Evolutionary conservation across 805 yeast species (phyloP).

Genomic region (Tetrapisispora namnaoensis): DNA sequence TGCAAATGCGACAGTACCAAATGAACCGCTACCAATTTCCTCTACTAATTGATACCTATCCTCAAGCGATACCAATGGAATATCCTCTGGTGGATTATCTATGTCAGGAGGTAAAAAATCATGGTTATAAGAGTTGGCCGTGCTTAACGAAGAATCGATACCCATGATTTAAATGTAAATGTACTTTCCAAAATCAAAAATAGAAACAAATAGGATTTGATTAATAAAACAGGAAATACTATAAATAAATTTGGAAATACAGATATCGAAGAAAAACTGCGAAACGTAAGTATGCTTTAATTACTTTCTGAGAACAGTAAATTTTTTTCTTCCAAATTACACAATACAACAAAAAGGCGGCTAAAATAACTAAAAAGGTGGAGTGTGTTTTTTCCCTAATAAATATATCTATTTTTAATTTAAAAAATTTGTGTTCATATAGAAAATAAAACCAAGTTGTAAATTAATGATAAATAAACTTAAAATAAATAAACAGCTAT

Average conservation of each 20-base stretch:
- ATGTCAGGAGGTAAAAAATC: slow-evolving; percentile 30
- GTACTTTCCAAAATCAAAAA: not conserved
- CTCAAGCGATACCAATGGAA: slow-evolving; percentile 36
- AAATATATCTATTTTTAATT: too few species aligned
- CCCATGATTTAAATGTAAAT: not conserved
- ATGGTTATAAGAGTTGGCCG: not conserved
- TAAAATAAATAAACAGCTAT: not conserved
- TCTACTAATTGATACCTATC: slow-evolving; percentile 42
- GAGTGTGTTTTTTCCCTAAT: too few species aligned
- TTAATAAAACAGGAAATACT: too few species aligned
- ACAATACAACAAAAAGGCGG: too few species aligned
- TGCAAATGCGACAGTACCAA: slow-evolving; percentile 63
- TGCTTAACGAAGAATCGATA: not conserved
- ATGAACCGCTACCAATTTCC: slow-evolving; percentile 62
- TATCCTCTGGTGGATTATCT: slow-evolving; percentile 31
- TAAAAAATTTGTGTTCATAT: too few species aligned
- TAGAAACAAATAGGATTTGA: too few species aligned
- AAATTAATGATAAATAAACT: too few species aligned
- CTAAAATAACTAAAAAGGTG: too few species aligned
- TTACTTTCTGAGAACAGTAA: not conserved
- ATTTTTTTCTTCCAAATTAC: not conserved
- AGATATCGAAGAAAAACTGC: too few species aligned
- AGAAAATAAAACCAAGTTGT: too few species aligned
- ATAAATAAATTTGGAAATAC: not conserved
- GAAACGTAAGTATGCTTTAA: too few species aligned